Percentiles rank a stretch among this genome's conserved stretches.
phyloP scores from a whole-genome alignment of 495 filamentous ascomycete species.

The Aspergillus leporis region DNA sequence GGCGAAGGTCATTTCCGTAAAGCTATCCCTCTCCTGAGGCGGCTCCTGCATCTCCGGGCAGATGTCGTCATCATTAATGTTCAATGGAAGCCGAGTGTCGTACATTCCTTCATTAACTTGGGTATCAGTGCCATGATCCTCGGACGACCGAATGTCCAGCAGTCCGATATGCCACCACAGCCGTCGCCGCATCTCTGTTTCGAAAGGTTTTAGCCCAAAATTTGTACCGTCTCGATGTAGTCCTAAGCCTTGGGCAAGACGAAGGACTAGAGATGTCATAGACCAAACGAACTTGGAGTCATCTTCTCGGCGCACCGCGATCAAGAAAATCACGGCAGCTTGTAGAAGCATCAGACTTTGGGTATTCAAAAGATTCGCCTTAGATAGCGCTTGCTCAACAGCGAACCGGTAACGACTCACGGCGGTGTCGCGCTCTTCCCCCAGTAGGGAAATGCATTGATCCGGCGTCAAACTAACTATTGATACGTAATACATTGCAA shows the following conservation, averaged over 20 bases:
- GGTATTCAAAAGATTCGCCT: slow-evolving; percentile 71
- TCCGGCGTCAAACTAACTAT: slow-evolving; percentile 63
- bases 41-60: slow-evolving; percentile 60
- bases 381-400: slow-evolving; percentile 74
- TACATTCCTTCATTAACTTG: slow-evolving; percentile 67
- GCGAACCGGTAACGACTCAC: slow-evolving; percentile 75
- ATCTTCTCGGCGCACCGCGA: slow-evolving; percentile 63
- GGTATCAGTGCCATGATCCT: slow-evolving; percentile 83
- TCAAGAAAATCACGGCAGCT: slow-evolving; percentile 73
- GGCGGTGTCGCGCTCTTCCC: slow-evolving; percentile 42
- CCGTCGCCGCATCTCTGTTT: slow-evolving; percentile 81
- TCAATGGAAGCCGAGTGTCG: slow-evolving; percentile 73
- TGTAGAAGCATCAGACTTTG: slow-evolving; percentile 76
- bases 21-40: slow-evolving; percentile 57
- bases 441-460: slow-evolving; percentile 37
- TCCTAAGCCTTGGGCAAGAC: slow-evolving; percentile 79
- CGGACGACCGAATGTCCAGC: slow-evolving; percentile 73
- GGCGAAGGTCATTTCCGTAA: slow-evolving; percentile 80
- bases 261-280: slow-evolving; percentile 67
- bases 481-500: slow-evolving; percentile 76
- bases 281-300: slow-evolving; percentile 68
- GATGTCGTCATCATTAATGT: slow-evolving; percentile 80
- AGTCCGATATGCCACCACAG: slow-evolving; percentile 83
- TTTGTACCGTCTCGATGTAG: slow-evolving; percentile 78
- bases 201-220: slow-evolving; percentile 72